phyloP scores from a whole-genome alignment of 2,329 filamentous ascomycete genomes.

The Fusarium brachygibbosum region DNA sequence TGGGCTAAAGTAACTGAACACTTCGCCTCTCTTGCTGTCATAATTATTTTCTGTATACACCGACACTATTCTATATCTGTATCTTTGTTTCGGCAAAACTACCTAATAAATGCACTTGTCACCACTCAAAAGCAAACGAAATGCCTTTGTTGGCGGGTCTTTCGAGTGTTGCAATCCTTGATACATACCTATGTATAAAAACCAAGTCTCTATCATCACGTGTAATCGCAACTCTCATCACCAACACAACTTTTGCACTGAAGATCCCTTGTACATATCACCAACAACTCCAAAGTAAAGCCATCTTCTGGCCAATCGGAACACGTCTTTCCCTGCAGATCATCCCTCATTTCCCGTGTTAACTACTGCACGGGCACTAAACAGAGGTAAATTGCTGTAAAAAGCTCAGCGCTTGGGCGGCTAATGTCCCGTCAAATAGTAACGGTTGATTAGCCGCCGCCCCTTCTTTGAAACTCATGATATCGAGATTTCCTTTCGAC shows the following conservation, averaged over 20 bases:
- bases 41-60: too few relatives aligned
- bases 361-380: constrained; percentile 9
- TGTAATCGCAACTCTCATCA: background rate
- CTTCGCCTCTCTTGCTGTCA: too few relatives aligned
- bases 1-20: too few relatives aligned
- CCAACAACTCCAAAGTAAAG: constrained; percentile 9
- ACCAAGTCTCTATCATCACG: too few relatives aligned
- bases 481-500: background rate
- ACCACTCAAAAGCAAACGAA: background rate
- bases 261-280: constrained; percentile 12
- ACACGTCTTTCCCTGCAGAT: constrained; percentile 24
- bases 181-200: too few relatives aligned
- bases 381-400: constrained; percentile 4
- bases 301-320: constrained; percentile 26
- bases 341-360: constrained; percentile 13
- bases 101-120: background rate
- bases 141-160: background rate
- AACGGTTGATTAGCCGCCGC: constrained; percentile 31
- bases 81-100: too few relatives aligned
- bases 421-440: constrained; percentile 26
- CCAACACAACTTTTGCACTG: background rate
- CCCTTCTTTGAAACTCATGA: background rate
- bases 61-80: too few relatives aligned
- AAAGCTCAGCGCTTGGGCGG: constrained; percentile 22
- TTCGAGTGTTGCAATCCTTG: background rate